Percentiles rank a stretch among this genome's conserved stretches.
These are phyloP conservation scores for Naegleria gruberi DNA, from an alignment of 208 protist species.

Conservation along the genomic window DNA sequence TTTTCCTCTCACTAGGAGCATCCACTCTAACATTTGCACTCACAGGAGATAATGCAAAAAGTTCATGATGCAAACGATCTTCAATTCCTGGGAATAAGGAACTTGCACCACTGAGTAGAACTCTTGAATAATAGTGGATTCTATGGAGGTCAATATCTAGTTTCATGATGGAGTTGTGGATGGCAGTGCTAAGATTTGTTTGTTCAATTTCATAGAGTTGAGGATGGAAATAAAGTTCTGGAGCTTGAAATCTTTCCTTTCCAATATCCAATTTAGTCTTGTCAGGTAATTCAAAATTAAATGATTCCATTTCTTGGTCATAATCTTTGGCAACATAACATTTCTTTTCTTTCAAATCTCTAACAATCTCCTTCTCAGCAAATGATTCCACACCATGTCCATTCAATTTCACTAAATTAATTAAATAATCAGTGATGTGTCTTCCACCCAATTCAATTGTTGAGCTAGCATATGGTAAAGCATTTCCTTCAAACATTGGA, in stretches of 20 bases:
- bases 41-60: slow-evolving; percentile 64
- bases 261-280: slow-evolving; percentile 69
- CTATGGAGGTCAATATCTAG: slow-evolving; percentile 75
- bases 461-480: neutral
- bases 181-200: neutral
- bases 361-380: slow-evolving; percentile 49
- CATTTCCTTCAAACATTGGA: slow-evolving; percentile 42
- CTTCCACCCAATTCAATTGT: slow-evolving; percentile 73
- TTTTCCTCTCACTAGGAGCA: slow-evolving; percentile 87
- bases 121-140: slow-evolving; percentile 86
- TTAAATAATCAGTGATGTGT: slow-evolving; percentile 72
- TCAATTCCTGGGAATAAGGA: slow-evolving; percentile 92
- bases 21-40: slow-evolving; percentile 92
- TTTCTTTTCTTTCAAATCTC: slow-evolving; percentile 63
- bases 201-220: neutral
- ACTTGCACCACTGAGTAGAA: slow-evolving; percentile 84
- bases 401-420: neutral
- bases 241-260: slow-evolving; percentile 76
- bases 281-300: slow-evolving; percentile 38
- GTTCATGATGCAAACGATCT: slow-evolving; percentile 89
- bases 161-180: slow-evolving; percentile 55
- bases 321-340: slow-evolving; percentile 58
- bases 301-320: slow-evolving; percentile 26
- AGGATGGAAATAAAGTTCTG: slow-evolving; percentile 92
- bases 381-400: neutral